phyloP scores from a whole-genome alignment of 2,329 filamentous ascomycete species.

The Hypomyces perniciosus region DNA sequence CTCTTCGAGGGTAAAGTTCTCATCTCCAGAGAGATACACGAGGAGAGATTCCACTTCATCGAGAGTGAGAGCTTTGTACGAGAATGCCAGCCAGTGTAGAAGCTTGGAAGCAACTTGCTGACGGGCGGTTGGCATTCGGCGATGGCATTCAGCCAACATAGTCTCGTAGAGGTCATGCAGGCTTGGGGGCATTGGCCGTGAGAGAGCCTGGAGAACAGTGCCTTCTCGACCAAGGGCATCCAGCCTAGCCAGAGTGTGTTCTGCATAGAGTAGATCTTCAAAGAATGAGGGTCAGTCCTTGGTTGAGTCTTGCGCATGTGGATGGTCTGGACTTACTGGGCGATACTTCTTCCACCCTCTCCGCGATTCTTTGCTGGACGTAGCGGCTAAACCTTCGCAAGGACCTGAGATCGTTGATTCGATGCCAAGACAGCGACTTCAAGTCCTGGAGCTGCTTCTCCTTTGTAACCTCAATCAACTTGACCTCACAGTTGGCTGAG shows the following conservation, averaged over 20 bases:
- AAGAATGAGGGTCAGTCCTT: background rate
- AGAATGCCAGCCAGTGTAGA: constrained; percentile 24
- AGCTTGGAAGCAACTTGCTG: constrained; percentile 18
- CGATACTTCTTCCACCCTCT: constrained; percentile 23
- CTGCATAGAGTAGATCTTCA: constrained; percentile 30
- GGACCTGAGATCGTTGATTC: constrained; percentile 19
- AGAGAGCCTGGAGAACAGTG: constrained; percentile 24
- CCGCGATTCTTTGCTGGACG: constrained; percentile 24
- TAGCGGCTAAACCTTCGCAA: constrained; percentile 24
- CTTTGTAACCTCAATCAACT: constrained; percentile 18
- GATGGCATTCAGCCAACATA: constrained; percentile 21
- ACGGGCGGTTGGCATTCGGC: constrained; percentile 15
- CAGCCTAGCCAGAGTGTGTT: constrained; percentile 28
- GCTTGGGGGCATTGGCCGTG: constrained; percentile 18
- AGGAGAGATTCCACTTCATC: constrained; percentile 20
- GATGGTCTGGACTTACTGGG: constrained; percentile 22
- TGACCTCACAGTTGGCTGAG: constrained; percentile 7
- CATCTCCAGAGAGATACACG: constrained; percentile 14
- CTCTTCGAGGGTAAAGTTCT: constrained; percentile 21
- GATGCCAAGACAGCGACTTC: constrained; percentile 21
- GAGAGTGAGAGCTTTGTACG: constrained; percentile 18
- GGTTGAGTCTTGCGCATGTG: background rate
- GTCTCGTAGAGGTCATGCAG: constrained; percentile 24
- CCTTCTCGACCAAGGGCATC: constrained; percentile 27
- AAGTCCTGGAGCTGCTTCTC: constrained; percentile 25